Evolutionary conservation across 2,329 filamentous ascomycete species (phyloP).

Genomic region (Cyphellophora europaea): DNA sequence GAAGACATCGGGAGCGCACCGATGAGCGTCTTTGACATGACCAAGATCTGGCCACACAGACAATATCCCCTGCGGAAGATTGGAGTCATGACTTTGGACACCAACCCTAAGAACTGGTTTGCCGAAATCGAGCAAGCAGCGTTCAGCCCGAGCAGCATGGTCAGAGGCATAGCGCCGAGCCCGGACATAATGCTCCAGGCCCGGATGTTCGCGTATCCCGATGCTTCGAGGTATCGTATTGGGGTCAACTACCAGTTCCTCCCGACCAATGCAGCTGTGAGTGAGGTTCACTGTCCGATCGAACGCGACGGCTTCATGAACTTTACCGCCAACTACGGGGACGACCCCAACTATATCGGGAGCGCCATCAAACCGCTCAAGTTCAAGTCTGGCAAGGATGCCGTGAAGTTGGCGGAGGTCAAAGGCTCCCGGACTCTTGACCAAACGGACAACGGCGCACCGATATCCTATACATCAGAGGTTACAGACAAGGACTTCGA

Average conservation of each 20-base stretch:
- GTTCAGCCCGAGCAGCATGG: slow-evolving; percentile 56
- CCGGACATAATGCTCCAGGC: slow-evolving; percentile 56
- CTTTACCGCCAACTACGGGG: slow-evolving; percentile 45
- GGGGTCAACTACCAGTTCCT: slow-evolving; percentile 32
- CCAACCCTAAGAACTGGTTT: slow-evolving; percentile 52
- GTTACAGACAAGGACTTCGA: slow-evolving; percentile 36
- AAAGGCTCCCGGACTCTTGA: slow-evolving; percentile 31
- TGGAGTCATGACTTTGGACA: slow-evolving; percentile 43
- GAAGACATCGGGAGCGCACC: slow-evolving; percentile 52
- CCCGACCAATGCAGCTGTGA: slow-evolving; percentile 24
- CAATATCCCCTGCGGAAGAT: slow-evolving; percentile 50
- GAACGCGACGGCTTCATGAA: slow-evolving; percentile 27
- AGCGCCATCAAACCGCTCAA: slow-evolving; percentile 17
- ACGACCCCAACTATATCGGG: slow-evolving; percentile 46
- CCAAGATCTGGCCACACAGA: slow-evolving; percentile 59
- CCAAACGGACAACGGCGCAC: slow-evolving; percentile 29
- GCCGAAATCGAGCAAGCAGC: slow-evolving; percentile 58
- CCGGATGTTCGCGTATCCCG: slow-evolving; percentile 52
- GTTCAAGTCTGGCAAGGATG: slow-evolving; percentile 3
- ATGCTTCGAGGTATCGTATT: slow-evolving; percentile 35
- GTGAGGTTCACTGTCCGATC: slow-evolving; percentile 42
- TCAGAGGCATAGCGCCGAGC: slow-evolving; percentile 53
- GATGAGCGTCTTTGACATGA: slow-evolving; percentile 60
- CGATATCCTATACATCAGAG: slow-evolving; percentile 29
- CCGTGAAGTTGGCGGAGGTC: slow-evolving; percentile 13